phyloP scores from a whole-genome alignment of 148 eudicot genomes.

The Vaccinium macrocarpon region DNA sequence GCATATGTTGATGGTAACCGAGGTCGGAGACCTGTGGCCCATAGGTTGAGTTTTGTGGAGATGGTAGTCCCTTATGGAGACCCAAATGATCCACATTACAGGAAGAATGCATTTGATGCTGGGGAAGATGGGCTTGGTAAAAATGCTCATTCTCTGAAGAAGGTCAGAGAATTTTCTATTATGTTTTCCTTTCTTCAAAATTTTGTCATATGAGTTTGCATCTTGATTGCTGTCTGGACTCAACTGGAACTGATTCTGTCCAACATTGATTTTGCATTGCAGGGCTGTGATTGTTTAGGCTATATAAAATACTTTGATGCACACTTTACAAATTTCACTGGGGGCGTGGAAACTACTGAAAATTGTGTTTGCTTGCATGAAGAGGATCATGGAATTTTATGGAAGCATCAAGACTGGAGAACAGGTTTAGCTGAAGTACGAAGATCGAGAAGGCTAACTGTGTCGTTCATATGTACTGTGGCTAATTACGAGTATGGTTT shows the following conservation, averaged over 20 bases:
- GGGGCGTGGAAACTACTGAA: slow-evolving; percentile 94
- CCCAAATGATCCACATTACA: slow-evolving; percentile 98
- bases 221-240: neutral
- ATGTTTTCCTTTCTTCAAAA: neutral
- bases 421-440: slow-evolving; percentile 96
- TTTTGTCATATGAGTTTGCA: neutral
- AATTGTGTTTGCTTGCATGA: slow-evolving; percentile 96
- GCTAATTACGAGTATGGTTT: slow-evolving; percentile 99
- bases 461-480: slow-evolving; percentile 92
- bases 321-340: slow-evolving; percentile 89
- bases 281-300: slow-evolving; percentile 99
- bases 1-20: slow-evolving; percentile 98
- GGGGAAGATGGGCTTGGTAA: slow-evolving; percentile 99
- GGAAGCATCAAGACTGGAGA: slow-evolving; percentile 99
- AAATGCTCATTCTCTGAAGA: slow-evolving; percentile 96
- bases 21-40: slow-evolving; percentile 92
- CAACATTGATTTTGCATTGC: slow-evolving; percentile 33
- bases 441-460: slow-evolving; percentile 83
- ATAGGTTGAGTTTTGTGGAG: slow-evolving; percentile 96
- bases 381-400: slow-evolving; percentile 94
- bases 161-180: slow-evolving; percentile 38
- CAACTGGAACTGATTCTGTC: neutral
- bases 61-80: slow-evolving; percentile 99
- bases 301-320: slow-evolving; percentile 89
- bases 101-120: slow-evolving; percentile 99